phyloP scores from a whole-genome alignment of 1,284 basidiomycete species.

The Apiotrichum porosum region DNA sequence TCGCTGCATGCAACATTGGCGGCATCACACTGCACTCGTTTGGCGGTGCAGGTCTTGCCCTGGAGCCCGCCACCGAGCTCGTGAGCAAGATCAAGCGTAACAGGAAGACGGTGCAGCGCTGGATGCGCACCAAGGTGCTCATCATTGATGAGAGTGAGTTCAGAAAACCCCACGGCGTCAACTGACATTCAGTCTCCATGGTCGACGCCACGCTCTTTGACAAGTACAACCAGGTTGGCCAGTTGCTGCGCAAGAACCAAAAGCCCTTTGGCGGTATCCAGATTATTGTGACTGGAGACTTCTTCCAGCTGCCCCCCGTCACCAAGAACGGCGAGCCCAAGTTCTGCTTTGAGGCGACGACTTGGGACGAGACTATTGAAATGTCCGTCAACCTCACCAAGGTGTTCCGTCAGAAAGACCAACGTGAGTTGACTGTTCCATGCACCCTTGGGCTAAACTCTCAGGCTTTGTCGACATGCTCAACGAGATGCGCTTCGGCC shows the following conservation, averaged over 20 bases:
- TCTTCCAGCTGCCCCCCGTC: constrained; percentile 95
- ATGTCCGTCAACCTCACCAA: constrained; percentile 80
- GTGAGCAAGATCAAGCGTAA: constrained; percentile 66
- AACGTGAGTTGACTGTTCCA: constrained; percentile 38
- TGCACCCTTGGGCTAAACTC: background rate
- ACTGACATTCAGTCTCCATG: constrained; percentile 74
- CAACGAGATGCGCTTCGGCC: constrained; percentile 83
- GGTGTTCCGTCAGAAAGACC: constrained; percentile 69
- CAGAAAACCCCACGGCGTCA: rapidly evolving
- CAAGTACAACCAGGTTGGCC: constrained; percentile 47
- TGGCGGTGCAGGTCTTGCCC: constrained; percentile 78
- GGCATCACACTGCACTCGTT: constrained; percentile 92
- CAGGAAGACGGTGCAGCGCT: constrained; percentile 62
- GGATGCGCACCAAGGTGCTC: constrained; percentile 71
- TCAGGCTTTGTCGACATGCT: constrained; percentile 84
- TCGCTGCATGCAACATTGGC: constrained; percentile 91
- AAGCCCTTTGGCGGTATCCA: constrained; percentile 93
- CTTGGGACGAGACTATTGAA: constrained; percentile 72
- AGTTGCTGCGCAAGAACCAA: constrained; percentile 55
- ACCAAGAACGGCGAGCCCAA: constrained; percentile 52
- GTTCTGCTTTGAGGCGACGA: constrained; percentile 85
- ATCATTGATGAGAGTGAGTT: constrained; percentile 86
- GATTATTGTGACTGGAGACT: constrained; percentile 88
- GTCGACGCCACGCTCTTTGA: constrained; percentile 75
- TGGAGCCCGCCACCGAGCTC: constrained; percentile 62